Base-by-base conservation (phyloP, 176 grass and related monocot genomes). In the Thalia dealbata region DNA sequence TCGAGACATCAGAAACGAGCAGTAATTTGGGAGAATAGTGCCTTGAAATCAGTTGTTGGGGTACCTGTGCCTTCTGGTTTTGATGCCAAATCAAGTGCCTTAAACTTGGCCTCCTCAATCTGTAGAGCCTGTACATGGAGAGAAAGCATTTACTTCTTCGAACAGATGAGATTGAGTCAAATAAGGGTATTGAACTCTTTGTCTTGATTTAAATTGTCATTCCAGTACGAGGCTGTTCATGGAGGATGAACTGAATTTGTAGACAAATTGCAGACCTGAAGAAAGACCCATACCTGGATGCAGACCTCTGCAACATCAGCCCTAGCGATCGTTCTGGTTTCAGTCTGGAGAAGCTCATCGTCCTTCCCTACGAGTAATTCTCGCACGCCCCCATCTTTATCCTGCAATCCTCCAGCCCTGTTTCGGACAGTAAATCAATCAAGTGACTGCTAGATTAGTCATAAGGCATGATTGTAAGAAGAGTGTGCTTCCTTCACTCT, bases 281-380 rank as follows among this genome's bases (percentile, higher is more conserved):
- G 1, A 59, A 61, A 0, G 8, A 35, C 21, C 19, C 38, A 21
- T 85, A 96, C 89, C 89, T 92, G 93, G 82, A 96, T 72, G 81
- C 87, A 92, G 75, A 96, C 87, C 85, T 96, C 89, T 86, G 93
- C 89, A 60, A 96, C 93, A 88, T 96, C 89, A 71, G 80, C 61
- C 61, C 93, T 90, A 67, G 93, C 74, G 74, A 96, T 90, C 79
- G 89, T 88, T 92, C 79, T 85, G 18, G 85, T 92, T 51, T 96
- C 84, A 5, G 89, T 92, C 79, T 92, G 86, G 63, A 96, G 63
- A 67, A 96, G 79, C 70, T 92, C 93, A 19, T 96, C 93, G 52
- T 96, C 89, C 77, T 88, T 96, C 7, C 93, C 87, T 14, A 92
- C 66, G 11, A 96, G 68, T 24, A 92, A 75, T 69, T 96, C 93